phyloP scores from a whole-genome alignment of 2,329 filamentous ascomycete species.

The Hypoxylon sp. region DNA sequence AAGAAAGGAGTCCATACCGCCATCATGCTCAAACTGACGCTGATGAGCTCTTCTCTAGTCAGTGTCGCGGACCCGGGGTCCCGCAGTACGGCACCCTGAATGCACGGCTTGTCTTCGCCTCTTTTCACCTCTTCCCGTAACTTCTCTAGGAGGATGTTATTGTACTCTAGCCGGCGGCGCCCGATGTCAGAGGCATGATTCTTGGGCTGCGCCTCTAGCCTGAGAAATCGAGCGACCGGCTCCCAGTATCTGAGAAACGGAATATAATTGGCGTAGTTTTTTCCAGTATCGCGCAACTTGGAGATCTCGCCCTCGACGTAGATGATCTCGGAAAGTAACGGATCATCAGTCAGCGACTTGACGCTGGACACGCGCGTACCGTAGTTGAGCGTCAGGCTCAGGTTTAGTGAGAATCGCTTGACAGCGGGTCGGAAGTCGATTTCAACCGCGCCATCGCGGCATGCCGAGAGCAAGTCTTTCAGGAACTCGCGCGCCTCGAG shows the following conservation, averaged over 20 bases:
- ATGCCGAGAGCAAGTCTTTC: constrained; percentile 68
- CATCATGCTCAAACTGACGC: constrained; percentile 73
- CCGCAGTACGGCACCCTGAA: constrained; percentile 74
- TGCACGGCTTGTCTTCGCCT: constrained; percentile 74
- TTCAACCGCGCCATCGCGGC: constrained; percentile 64
- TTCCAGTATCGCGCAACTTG: constrained; percentile 72
- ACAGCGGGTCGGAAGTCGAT: constrained; percentile 69
- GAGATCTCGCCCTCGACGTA: constrained; percentile 71
- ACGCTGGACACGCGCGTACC: constrained; percentile 60
- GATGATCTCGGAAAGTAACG: constrained; percentile 68
- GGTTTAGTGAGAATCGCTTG: constrained; percentile 73
- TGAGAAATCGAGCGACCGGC: constrained; percentile 57
- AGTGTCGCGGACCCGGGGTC: constrained; percentile 71
- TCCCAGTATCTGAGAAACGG: constrained; percentile 68
- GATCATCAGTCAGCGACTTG: constrained; percentile 51
- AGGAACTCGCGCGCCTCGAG: constrained; percentile 69
- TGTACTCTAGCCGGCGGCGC: constrained; percentile 66
- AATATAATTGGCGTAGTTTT: constrained; percentile 75
- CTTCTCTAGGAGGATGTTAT: constrained; percentile 67
- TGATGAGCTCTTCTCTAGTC: constrained; percentile 74
- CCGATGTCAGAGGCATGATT: constrained; percentile 64
- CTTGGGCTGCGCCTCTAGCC: constrained; percentile 17
- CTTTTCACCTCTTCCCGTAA: constrained; percentile 68
- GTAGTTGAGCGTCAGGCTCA: constrained; percentile 73
- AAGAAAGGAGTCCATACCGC: constrained; percentile 29